Conservation (phyloP, 176 grass and related monocot genomes). For the Eragrostis curvula region DNA sequence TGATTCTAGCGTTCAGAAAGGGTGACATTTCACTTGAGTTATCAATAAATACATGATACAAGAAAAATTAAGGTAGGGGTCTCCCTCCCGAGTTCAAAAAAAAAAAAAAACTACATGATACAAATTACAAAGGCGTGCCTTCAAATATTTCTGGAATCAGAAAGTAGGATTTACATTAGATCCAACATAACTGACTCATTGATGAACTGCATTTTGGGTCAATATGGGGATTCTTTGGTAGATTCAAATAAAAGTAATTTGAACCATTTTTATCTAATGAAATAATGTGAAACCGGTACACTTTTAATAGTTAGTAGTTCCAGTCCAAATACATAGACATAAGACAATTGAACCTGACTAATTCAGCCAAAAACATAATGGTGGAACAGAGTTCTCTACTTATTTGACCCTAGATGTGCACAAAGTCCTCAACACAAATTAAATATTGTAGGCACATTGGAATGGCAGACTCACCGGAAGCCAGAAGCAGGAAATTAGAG, state of each 20-base stretch:
- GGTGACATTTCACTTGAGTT: not conserved
- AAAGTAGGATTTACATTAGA: not conserved
- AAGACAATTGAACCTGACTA: not conserved
- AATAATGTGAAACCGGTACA: no score
- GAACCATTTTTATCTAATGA: no score
- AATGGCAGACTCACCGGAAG: constrained; percentile 54
- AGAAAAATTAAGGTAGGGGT: no score
- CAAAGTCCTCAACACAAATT: constrained; percentile 12
- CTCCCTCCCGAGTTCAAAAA: no score
- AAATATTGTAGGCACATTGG: not conserved
- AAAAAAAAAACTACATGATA: no score
- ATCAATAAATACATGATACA: not conserved
- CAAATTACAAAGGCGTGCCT: not conserved
- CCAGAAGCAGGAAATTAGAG: constrained; percentile 61
- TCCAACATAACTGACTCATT: constrained; percentile 12
- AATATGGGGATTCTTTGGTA: not conserved
- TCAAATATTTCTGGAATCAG: constrained; percentile 25
- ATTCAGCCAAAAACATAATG: not conserved
- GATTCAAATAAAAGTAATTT: no score
- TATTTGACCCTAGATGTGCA: not conserved
- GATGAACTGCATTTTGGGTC: not conserved
- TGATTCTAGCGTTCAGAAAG: not conserved
- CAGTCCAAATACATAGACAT: no score
- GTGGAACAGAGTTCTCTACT: not conserved
- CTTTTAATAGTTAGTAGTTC: no score